Base-by-base conservation (phyloP, 1,284 basidiomycete species). In the Sporisorium reilianum region DNA sequence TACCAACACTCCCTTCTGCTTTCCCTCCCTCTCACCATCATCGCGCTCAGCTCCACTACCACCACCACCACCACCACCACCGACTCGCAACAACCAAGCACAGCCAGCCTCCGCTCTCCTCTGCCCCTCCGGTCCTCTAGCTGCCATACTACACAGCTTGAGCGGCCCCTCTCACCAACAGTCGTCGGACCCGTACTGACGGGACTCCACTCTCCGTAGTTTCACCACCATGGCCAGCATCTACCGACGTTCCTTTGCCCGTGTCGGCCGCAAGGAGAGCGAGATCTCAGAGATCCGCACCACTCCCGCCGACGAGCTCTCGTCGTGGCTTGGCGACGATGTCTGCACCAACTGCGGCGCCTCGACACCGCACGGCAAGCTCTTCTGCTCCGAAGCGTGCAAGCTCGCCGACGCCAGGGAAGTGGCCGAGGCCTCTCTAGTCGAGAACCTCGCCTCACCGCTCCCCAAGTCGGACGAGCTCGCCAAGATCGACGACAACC, bases 321-420 rank as follows among this genome's bases (percentile, higher is more conserved):
- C 78, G 11, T 76, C 75, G n/a, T 79, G 78, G 78, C 67, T 79
- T 18, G 63, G 65, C 40, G 78, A 79, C 48, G 78, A 79, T 48
- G 71, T 78, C 26, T 79, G 78, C 67, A 71, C 75, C 57, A 78
- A 75, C 64, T 79, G 78, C 61, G 72, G 72, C n/a, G 62, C 60
- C 14, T 55, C 67, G 5, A 67, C 70, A 23, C 44, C 52, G 0
- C 72, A 70, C 26, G 72, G 75, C 40, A 70, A 78, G 66, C 72
- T 79, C 55, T 79, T 76, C 55, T 79, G 78, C 73, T 78, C 75
- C 22, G 70, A 79, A 25, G 57, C 69, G 25, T 79, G 78, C 72
- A 75, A 71, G 65, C 57, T 66, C 32, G 68, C 64, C 36, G 78
- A 79, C 54, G 78, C 77, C 34, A 57, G 40, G 10, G 42, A 73